Percentiles rank a stretch among this genome's conserved stretches.
These are phyloP conservation scores for Termitomyces sp. DNA, from an alignment of 768 basidiomycete species.

Conservation along the genomic window DNA sequence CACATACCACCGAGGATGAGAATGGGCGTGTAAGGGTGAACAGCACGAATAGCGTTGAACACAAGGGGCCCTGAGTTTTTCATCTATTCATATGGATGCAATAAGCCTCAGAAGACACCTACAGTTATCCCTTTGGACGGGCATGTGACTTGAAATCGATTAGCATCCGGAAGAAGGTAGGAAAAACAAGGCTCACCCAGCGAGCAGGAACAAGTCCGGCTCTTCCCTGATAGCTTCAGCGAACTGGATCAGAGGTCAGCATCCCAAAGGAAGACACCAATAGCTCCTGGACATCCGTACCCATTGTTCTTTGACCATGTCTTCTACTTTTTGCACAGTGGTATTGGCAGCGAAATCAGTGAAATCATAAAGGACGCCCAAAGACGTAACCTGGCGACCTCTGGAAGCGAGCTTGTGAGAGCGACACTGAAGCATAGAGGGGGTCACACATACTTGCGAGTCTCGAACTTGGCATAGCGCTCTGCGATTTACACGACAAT, in stretches of 20 bases:
- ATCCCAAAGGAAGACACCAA: neutral
- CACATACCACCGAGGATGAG: conserved; percentile 68
- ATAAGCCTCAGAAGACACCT: neutral
- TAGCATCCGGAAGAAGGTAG: neutral
- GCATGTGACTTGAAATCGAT: conserved; percentile 64
- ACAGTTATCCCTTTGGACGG: conserved; percentile 66
- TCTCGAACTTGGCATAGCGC: conserved; percentile 69
- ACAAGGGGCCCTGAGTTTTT: conserved; percentile 57
- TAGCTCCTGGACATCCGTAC: conserved; percentile 22
- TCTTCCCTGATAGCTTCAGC: conserved; percentile 69
- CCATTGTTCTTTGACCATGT: conserved; percentile 81
- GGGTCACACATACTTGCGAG: conserved; percentile 46
- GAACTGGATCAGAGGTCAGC: conserved; percentile 43
- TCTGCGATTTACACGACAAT: conserved; percentile 21
- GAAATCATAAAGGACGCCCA: conserved; percentile 79
- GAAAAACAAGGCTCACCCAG: conserved; percentile 37
- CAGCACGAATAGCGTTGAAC: conserved; percentile 64
- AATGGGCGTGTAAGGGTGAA: conserved; percentile 72
- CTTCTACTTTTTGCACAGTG: conserved; percentile 67
- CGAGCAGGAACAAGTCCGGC: conserved; percentile 78
- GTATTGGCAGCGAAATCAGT: conserved; percentile 65
- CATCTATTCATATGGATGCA: neutral
- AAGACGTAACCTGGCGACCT: conserved; percentile 69
- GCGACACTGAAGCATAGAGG: neutral
- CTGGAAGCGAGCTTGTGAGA: conserved; percentile 15